A percentile compares a stretch with the other conserved stretches of the same genome.
Evolutionary conservation across 192 early-diverging fungal species (phyloP).

Genomic region (Endogone sp.): DNA sequence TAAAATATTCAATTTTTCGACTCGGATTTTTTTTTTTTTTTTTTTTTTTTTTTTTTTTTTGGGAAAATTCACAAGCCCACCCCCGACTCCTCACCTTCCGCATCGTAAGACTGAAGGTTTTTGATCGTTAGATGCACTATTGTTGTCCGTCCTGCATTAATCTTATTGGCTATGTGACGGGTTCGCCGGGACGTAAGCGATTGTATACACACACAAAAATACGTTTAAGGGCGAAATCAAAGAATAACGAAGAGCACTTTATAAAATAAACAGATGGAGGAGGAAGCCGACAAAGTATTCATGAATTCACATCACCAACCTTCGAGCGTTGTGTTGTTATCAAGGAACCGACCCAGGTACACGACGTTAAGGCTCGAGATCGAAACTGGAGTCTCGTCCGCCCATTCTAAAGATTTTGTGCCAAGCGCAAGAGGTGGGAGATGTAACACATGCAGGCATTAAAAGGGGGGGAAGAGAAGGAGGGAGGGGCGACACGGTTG

Average conservation of each 20-base stretch:
- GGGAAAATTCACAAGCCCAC: too few species aligned
- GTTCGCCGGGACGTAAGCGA: too few species aligned
- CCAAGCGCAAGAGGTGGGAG: not conserved
- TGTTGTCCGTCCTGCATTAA: conserved; percentile 31
- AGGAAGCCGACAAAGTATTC: not conserved
- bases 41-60: too few species aligned
- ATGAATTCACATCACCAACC: conserved; percentile 10
- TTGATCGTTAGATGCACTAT: conserved; percentile 46
- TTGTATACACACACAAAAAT: conserved; percentile 1
- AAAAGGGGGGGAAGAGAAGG: not conserved
- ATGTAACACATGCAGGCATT: not conserved
- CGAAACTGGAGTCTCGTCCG: conserved; percentile 35
- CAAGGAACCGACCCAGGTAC: conserved; percentile 41
- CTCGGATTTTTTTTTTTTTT: too few species aligned
- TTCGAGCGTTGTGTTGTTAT: conserved; percentile 36
- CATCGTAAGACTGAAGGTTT: not conserved
- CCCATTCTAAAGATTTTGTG: conserved; percentile 27
- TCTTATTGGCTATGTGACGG: conserved; percentile 36
- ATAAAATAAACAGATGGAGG: not conserved
- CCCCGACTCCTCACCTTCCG: not conserved
- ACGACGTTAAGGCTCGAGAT: conserved; percentile 39
- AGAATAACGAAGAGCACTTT: not conserved
- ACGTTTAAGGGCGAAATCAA: not conserved
- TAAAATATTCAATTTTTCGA: too few species aligned
- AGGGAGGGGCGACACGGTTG: too few species aligned